Percentiles rank a stretch among this genome's conserved stretches.
Evolutionary conservation across 768 basidiomycete genomes (phyloP).

Genomic region (Trametopsis cervina): DNA sequence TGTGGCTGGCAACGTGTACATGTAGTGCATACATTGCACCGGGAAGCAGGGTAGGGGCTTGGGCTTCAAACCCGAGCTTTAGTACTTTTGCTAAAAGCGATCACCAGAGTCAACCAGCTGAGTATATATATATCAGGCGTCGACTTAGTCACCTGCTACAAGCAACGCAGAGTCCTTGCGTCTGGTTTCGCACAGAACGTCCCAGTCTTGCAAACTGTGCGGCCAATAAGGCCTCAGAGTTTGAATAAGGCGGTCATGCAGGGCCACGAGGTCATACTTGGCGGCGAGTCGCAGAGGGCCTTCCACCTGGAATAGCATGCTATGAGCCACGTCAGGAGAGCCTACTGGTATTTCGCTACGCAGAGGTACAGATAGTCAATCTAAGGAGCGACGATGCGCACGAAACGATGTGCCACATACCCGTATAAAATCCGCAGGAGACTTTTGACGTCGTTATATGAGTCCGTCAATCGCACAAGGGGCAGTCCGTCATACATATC

Average conservation of each 20-base stretch:
- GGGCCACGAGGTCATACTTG: neutral
- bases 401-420: too few relatives aligned
- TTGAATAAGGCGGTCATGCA: neutral
- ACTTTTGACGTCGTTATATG: neutral
- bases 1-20: neutral
- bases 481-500: neutral
- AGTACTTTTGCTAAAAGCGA: neutral
- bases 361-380: neutral
- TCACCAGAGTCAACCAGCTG: neutral
- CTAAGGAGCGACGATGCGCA: too few relatives aligned
- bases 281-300: neutral
- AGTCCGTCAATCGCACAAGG: neutral
- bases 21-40: neutral
- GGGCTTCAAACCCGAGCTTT: neutral
- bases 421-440: neutral
- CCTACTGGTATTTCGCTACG: neutral
- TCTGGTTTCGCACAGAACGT: neutral
- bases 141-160: neutral
- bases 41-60: neutral
- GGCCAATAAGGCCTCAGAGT: neutral
- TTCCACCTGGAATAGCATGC: neutral
- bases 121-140: neutral
- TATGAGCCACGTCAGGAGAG: neutral
- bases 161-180: neutral
- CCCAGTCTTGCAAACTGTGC: neutral